Base-by-base conservation (phyloP, 1,284 basidiomycete genomes). In the Baeospora myosura region DNA sequence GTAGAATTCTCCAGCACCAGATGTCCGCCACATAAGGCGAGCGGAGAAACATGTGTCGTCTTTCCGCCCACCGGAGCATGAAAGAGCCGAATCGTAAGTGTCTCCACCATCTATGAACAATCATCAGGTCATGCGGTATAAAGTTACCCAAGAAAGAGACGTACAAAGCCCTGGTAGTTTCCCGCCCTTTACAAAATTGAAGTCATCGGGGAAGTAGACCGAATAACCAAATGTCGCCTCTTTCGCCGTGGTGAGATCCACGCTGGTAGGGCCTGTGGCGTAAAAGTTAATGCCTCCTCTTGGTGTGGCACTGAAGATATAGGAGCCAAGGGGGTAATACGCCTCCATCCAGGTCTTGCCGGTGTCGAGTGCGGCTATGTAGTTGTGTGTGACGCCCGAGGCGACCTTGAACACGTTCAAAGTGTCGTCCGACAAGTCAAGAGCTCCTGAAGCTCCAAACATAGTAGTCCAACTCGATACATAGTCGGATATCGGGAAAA, bases 291-390 rank as follows among this genome's bases (percentile, higher is more conserved):
- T 58, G 7, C 68, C 69, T 18, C 69, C 69, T 38, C 61, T 54
- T 12, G 66, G 65, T 24, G 50, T 42, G 41, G 55, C 52, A 7
- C 53, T 56, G n/a, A 66, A 67, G 46, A 67, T 68, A 52, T 67
- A 58, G 5, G 68, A 70, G 44, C 61, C 57, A 26, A 58, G 57
- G 8, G 68, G 68, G 47, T 33, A 33, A 50, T 71, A 65, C 3
- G 77, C 66, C 52, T 71, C 69, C 52, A 81, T 68, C 5, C 68
- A 57, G 38, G 49, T 44, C 59, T 68, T 68, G 52, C 72, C 70
- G 23, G 68, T 69, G 42, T 75, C 71, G n/a, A n/a, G n/a, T 2
- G 70, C 71, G 28, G 52, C 43, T 37, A 63, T 60, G 52, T 69
- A 72, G 38, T 56, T 56, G 53, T 71, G 69, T 5, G 64, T 44